Evolutionary conservation across 371 early-diverging fungal genomes (phyloP).

Genomic region (Mortierella sp.): DNA sequence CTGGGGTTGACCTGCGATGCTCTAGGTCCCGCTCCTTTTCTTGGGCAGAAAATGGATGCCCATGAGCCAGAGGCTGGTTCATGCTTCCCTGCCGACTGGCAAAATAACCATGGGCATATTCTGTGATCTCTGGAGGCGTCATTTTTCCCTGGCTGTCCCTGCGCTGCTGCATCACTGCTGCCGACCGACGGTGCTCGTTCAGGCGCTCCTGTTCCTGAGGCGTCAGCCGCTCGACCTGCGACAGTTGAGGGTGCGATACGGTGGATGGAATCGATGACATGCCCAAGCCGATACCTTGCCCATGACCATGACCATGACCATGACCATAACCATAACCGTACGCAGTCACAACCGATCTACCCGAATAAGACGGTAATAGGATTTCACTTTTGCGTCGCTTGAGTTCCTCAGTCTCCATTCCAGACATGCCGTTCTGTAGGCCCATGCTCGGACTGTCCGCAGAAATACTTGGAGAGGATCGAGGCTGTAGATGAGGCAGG

Average conservation of each 20-base stretch:
- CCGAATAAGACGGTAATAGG: constrained; percentile 15
- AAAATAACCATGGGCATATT: neutral
- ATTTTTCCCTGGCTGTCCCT: neutral
- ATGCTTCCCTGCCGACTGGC: constrained; percentile 9
- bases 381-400: constrained; percentile 43
- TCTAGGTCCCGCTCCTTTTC: constrained; percentile 35
- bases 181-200: constrained; percentile 47
- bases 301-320: neutral
- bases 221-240: constrained; percentile 29
- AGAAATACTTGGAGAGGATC: constrained; percentile 12
- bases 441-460: constrained; percentile 21
- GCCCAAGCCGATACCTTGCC: constrained; percentile 34
- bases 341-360: neutral
- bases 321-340: neutral
- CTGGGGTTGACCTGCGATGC: constrained; percentile 45
- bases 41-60: constrained; percentile 14
- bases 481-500: constrained; percentile 42
- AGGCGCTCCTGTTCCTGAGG: constrained; percentile 37
- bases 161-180: neutral
- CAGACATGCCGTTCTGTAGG: constrained; percentile 26
- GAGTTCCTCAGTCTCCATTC: constrained; percentile 32
- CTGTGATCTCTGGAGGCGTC: neutral
- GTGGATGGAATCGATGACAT: constrained; percentile 25
- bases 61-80: neutral
- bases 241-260: constrained; percentile 11